Percentiles rank a stretch among this genome's conserved stretches.
phyloP scores from a whole-genome alignment of 129 eudicot genomes.

The Heracleum sosnowskyi region DNA sequence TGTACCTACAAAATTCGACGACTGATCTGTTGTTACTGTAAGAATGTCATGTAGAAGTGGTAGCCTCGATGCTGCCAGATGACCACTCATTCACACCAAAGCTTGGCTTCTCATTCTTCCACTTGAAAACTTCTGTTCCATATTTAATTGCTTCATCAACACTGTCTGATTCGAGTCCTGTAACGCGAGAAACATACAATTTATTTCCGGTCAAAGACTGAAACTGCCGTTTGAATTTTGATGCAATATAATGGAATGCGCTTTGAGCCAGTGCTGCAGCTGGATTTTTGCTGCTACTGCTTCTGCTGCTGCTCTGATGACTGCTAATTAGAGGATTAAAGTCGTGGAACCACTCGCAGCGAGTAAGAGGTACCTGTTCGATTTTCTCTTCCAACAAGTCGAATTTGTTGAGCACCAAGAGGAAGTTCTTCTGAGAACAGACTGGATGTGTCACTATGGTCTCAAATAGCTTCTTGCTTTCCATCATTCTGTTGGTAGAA shows the following conservation, averaged over 20 bases:
- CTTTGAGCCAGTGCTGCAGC: constrained; percentile 42
- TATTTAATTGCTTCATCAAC: constrained; percentile 56
- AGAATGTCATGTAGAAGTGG: constrained; percentile 18
- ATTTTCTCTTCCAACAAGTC: constrained; percentile 73
- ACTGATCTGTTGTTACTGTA: background rate
- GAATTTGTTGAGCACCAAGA: constrained; percentile 65
- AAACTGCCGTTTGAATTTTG: constrained; percentile 55
- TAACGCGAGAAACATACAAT: constrained; percentile 54
- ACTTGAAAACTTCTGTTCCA: constrained; percentile 48
- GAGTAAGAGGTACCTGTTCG: constrained; percentile 42
- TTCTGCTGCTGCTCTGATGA: constrained; percentile 7
- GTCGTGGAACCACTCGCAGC: constrained; percentile 64
- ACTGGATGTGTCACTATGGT: constrained; percentile 49
- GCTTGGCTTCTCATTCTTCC: constrained; percentile 49
- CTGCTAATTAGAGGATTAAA: background rate
- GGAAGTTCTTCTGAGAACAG: constrained; percentile 39
- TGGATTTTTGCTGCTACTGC: constrained; percentile 15
- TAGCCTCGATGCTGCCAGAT: constrained; percentile 39
- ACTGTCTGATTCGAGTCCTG: constrained; percentile 52
- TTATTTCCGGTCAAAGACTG: constrained; percentile 46
- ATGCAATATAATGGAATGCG: constrained; percentile 67
- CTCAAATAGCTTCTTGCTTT: constrained; percentile 27
- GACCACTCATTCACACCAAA: constrained; percentile 35
- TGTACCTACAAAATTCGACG: background rate
- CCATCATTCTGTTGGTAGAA: constrained; percentile 57